Conservation (phyloP, 2,329 filamentous ascomycete genomes). For the Hypoxylon sp. region DNA sequence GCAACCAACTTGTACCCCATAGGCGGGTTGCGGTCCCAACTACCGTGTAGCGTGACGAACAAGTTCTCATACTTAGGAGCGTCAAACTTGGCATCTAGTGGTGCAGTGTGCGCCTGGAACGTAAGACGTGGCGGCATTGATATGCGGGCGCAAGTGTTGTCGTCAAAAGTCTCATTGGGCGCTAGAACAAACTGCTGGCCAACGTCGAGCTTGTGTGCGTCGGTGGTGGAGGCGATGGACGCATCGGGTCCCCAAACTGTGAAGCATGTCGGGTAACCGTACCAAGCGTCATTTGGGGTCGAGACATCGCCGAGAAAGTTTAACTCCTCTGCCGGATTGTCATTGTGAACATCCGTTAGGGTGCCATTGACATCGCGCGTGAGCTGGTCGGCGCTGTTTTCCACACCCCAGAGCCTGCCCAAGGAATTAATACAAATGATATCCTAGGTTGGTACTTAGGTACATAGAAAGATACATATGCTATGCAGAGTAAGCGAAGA, state of each 20-base stretch:
- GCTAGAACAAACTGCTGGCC: conserved; percentile 54
- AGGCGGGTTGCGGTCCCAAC: conserved; percentile 61
- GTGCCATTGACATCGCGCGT: conserved; percentile 60
- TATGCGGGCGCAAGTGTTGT: conserved; percentile 44
- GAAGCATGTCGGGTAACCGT: conserved; percentile 70
- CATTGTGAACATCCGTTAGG: conserved; percentile 65
- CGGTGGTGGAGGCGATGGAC: conserved; percentile 50
- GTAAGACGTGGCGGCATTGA: conserved; percentile 62
- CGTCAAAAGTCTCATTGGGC: conserved; percentile 49
- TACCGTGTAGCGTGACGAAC: conserved; percentile 74
- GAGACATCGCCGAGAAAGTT: conserved; percentile 75
- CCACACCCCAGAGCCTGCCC: conserved; percentile 64
- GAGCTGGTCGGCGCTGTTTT: conserved; percentile 75
- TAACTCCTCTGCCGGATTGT: conserved; percentile 76
- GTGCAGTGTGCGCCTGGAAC: conserved; percentile 71
- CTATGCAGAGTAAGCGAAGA: too few relatives aligned
- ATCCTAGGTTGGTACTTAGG: too few relatives aligned
- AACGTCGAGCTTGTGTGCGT: conserved; percentile 49
- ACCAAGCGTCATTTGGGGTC: conserved; percentile 64
- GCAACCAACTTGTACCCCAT: conserved; percentile 57
- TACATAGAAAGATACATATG: neutral
- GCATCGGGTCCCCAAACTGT: conserved; percentile 58
- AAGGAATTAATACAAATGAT: neutral
- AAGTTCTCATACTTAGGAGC: conserved; percentile 65
- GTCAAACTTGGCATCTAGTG: conserved; percentile 75